These are phyloP conservation scores for Knoxdaviesia proteae DNA, from an alignment of 2,329 filamentous ascomycete species.

Conservation along the genomic window DNA sequence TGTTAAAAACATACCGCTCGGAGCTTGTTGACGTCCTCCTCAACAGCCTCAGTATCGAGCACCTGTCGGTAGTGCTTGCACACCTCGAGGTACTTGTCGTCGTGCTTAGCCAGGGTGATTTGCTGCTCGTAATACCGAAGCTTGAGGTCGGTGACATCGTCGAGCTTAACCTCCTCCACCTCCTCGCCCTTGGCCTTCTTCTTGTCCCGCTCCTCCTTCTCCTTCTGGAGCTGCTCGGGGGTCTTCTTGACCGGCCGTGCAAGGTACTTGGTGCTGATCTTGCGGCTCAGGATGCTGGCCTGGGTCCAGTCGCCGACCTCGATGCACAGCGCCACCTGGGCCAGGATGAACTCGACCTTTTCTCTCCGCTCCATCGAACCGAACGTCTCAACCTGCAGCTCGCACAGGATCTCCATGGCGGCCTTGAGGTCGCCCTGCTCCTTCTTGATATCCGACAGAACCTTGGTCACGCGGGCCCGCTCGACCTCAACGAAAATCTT, in stretches of 20 bases:
- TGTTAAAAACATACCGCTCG: slow-evolving; percentile 44
- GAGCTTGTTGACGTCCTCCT: slow-evolving; percentile 71
- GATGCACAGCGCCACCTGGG: slow-evolving; percentile 87
- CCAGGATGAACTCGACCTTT: slow-evolving; percentile 96
- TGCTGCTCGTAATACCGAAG: slow-evolving; percentile 94
- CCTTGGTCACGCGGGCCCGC: slow-evolving; percentile 82
- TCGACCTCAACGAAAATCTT: slow-evolving; percentile 99
- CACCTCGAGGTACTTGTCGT: slow-evolving; percentile 88
- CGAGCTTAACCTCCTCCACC: slow-evolving; percentile 54
- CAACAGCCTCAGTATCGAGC: slow-evolving; percentile 83
- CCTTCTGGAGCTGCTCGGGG: slow-evolving; percentile 72
- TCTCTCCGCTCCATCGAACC: slow-evolving; percentile 93
- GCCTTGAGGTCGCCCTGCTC: slow-evolving; percentile 77
- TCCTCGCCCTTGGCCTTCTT: slow-evolving; percentile 63
- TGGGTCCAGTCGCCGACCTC: slow-evolving; percentile 93
- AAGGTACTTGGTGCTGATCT: slow-evolving; percentile 92
- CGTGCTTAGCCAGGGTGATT: slow-evolving; percentile 86
- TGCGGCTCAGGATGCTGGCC: slow-evolving; percentile 77
- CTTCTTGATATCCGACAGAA: slow-evolving; percentile 95
- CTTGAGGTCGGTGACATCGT: slow-evolving; percentile 93
- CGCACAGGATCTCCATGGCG: slow-evolving; percentile 82
- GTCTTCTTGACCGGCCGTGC: slow-evolving; percentile 80
- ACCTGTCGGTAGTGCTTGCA: slow-evolving; percentile 98
- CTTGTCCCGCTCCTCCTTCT: slow-evolving; percentile 72
- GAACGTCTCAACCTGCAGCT: slow-evolving; percentile 96